phyloP scores from a whole-genome alignment of 140 eudicot species.

The Senecio squalidus region DNA sequence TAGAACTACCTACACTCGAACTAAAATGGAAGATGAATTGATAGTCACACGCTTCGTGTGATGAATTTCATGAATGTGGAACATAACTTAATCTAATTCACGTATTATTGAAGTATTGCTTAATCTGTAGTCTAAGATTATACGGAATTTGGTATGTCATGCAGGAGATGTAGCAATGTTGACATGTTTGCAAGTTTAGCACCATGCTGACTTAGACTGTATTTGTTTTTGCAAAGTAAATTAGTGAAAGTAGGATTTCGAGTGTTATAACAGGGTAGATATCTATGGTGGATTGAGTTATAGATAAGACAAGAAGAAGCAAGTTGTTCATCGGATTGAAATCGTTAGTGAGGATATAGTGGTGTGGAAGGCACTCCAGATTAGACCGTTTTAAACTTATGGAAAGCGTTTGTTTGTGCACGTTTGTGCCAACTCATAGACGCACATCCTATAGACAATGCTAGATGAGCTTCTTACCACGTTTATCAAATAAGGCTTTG shows the following conservation, averaged over 20 bases:
- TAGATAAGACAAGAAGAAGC: conserved; percentile 6
- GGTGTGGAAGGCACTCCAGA: not conserved
- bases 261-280: not conserved
- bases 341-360: not conserved
- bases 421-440: not conserved
- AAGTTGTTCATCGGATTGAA: not conserved
- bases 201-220: not conserved
- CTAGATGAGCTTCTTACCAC: not conserved
- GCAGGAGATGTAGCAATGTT: not conserved
- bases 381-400: not conserved
- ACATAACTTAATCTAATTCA: too few relatives aligned
- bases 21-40: not conserved
- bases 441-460: not conserved
- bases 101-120: too few relatives aligned
- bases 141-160: not conserved
- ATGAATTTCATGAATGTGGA: not conserved
- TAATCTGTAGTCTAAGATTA: too few relatives aligned
- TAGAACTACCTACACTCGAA: not conserved
- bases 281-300: not conserved
- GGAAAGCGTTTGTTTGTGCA: not conserved
- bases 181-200: conserved; percentile 1
- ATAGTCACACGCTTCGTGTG: not conserved
- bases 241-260: conserved; percentile 3
- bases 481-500: not conserved
- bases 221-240: not conserved